Percentiles rank a stretch among this genome's conserved stretches.
Evolutionary conservation across 805 yeast genomes (phyloP).

Genomic region (Ogataea pini): DNA sequence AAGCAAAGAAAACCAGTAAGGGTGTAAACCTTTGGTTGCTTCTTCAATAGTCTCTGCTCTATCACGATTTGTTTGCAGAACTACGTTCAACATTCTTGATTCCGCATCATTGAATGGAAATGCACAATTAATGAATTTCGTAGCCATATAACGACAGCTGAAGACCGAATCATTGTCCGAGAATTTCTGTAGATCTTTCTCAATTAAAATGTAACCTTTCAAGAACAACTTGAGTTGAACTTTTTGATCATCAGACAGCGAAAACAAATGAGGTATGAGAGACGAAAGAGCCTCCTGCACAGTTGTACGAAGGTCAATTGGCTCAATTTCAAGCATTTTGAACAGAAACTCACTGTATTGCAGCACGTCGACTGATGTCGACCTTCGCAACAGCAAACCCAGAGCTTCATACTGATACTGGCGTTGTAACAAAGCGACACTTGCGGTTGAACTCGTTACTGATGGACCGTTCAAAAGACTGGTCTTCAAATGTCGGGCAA

Average conservation of each 20-base stretch:
- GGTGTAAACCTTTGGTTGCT: conserved; percentile 76
- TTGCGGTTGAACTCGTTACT: conserved; percentile 32
- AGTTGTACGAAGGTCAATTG: conserved; percentile 59
- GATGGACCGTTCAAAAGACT: conserved; percentile 38
- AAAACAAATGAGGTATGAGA: conserved; percentile 49
- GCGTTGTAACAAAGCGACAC: conserved; percentile 46
- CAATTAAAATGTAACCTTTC: not conserved
- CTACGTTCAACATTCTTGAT: conserved; percentile 65
- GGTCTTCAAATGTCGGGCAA: conserved; percentile 55
- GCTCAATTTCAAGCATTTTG: conserved; percentile 66
- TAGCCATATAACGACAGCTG: conserved; percentile 56
- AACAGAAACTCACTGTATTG: conserved; percentile 65
- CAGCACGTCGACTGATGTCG: conserved; percentile 47
- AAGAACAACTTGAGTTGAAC: conserved; percentile 42
- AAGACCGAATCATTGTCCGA: conserved; percentile 35
- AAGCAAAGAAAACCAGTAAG: conserved; percentile 69
- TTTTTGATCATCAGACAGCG: conserved; percentile 42
- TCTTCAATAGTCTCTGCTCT: conserved; percentile 79
- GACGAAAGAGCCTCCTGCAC: conserved; percentile 72
- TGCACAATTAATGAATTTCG: conserved; percentile 63
- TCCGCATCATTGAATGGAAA: conserved; percentile 67
- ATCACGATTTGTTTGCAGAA: conserved; percentile 55
- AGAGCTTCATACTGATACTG: conserved; percentile 75
- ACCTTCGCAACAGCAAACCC: conserved; percentile 59
- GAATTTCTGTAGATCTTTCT: conserved; percentile 27